Evolutionary conservation across 2,329 filamentous ascomycete genomes (phyloP).

Genomic region (Ophiostoma sp.): DNA sequence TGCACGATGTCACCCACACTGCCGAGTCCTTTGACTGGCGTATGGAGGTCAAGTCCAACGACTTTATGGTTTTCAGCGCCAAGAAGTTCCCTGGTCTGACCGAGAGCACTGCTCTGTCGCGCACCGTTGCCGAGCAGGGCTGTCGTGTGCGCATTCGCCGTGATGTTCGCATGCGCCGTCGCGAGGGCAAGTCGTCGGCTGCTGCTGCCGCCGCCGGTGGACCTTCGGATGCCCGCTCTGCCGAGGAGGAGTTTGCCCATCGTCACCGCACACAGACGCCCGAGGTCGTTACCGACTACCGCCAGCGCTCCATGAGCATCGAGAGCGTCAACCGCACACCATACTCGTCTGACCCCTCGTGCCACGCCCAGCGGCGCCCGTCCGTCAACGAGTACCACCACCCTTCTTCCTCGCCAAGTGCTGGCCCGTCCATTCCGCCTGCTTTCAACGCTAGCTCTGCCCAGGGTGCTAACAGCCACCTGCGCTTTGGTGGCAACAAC

Average conservation of each 20-base stretch:
- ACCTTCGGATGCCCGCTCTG: constrained; percentile 21
- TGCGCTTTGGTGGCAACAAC: constrained; percentile 23
- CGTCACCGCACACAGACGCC: constrained; percentile 34
- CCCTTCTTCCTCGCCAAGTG: constrained; percentile 14
- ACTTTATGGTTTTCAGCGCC: constrained; percentile 87
- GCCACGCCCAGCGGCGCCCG: constrained; percentile 31
- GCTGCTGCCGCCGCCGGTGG: constrained; percentile 4
- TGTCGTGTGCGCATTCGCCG: constrained; percentile 93
- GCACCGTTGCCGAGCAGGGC: constrained; percentile 90
- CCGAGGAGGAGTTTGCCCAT: constrained; percentile 31
- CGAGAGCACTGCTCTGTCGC: constrained; percentile 82
- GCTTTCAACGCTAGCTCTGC: constrained; percentile 27
- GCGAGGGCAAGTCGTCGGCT: constrained; percentile 45
- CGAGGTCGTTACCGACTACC: constrained; percentile 30
- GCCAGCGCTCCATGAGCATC: constrained; percentile 33
- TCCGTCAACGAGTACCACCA: constrained; percentile 32
- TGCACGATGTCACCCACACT: constrained; percentile 34
- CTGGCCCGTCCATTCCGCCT: constrained; percentile 29
- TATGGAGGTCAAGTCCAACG: constrained; percentile 79
- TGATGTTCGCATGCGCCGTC: constrained; percentile 48
- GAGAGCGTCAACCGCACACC: constrained; percentile 33
- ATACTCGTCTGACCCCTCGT: constrained; percentile 29
- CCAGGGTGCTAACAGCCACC: constrained; percentile 23
- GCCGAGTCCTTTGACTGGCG: constrained; percentile 68
- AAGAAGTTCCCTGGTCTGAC: constrained; percentile 97